phyloP scores from a whole-genome alignment of 345 rosid genomes.

The Firmiana major region DNA sequence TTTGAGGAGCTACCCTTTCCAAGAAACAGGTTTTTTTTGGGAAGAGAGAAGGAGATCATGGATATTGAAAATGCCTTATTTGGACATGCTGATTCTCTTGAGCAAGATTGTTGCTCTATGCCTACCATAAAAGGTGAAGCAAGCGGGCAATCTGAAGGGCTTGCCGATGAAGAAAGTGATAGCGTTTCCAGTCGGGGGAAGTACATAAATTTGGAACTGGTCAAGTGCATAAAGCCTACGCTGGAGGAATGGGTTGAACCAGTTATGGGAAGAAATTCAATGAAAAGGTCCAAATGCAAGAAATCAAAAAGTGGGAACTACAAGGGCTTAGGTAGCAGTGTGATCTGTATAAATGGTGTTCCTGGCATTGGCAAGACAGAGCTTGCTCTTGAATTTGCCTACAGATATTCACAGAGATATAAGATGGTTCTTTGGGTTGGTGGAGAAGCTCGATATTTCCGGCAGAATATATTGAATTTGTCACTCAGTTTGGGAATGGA shows the following conservation, averaged over 20 bases:
- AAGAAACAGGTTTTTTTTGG: constrained; percentile 62
- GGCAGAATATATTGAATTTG: constrained; percentile 78
- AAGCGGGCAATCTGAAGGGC: constrained; percentile 75
- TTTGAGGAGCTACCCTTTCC: constrained; percentile 74
- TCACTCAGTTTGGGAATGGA: constrained; percentile 77
- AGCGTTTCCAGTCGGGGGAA: constrained; percentile 33
- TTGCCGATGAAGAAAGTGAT: constrained; percentile 77
- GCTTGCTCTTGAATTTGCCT: constrained; percentile 78
- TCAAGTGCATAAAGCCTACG: constrained; percentile 59
- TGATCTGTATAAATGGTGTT: constrained; percentile 67
- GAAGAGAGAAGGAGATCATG: constrained; percentile 70
- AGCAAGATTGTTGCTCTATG: constrained; percentile 38
- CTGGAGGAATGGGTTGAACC: constrained; percentile 66
- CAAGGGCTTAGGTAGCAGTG: constrained; percentile 49
- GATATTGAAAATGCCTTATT: constrained; percentile 77
- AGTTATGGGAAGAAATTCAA: constrained; percentile 51
- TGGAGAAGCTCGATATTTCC: constrained; percentile 76
- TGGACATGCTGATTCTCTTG: constrained; percentile 48
- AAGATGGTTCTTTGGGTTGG: constrained; percentile 91
- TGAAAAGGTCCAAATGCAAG: constrained; percentile 60
- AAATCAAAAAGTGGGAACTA: constrained; percentile 56
- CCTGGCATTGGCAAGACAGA: constrained; percentile 89
- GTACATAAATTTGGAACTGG: constrained; percentile 66
- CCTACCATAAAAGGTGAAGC: constrained; percentile 55
- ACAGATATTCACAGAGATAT: constrained; percentile 74